phyloP scores from a whole-genome alignment of 768 basidiomycete species.

The Boletus edulis region DNA sequence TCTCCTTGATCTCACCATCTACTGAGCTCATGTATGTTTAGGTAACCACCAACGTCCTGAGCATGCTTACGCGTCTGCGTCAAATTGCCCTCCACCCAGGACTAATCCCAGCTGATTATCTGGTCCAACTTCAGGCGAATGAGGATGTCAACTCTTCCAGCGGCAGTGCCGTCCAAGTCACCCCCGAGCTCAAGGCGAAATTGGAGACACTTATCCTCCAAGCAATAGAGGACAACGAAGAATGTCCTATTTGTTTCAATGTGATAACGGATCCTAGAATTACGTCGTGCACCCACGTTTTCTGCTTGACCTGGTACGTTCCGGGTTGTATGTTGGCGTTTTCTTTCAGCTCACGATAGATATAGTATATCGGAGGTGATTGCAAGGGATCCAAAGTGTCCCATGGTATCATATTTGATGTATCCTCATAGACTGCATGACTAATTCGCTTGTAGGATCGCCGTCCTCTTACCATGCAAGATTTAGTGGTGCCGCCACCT shows the following conservation, averaged over 20 bases:
- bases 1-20: not conserved
- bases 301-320: constrained; percentile 66
- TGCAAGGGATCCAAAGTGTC: constrained; percentile 70
- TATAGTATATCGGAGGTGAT: constrained; percentile 68
- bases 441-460: constrained; percentile 56
- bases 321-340: not conserved
- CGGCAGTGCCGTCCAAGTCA: constrained; percentile 37
- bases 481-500: constrained; percentile 61
- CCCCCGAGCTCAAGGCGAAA: constrained; percentile 50
- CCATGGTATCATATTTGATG: constrained; percentile 54
- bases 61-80: constrained; percentile 83
- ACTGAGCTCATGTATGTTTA: constrained; percentile 26
- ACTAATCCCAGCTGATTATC: constrained; percentile 67
- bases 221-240: constrained; percentile 77
- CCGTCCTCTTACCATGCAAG: constrained; percentile 48
- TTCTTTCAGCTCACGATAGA: constrained; percentile 1
- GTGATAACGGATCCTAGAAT: constrained; percentile 64
- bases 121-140: constrained; percentile 52
- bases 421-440: not conserved
- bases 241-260: constrained; percentile 76
- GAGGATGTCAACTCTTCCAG: constrained; percentile 27
- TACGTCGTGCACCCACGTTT: constrained; percentile 69
- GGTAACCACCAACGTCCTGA: constrained; percentile 69
- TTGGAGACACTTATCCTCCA: constrained; percentile 60
- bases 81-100: constrained; percentile 81